Percentiles rank a stretch among this genome's conserved stretches.
phyloP scores from a whole-genome alignment of 805 yeast species.

The Suhomyces vadensis region DNA sequence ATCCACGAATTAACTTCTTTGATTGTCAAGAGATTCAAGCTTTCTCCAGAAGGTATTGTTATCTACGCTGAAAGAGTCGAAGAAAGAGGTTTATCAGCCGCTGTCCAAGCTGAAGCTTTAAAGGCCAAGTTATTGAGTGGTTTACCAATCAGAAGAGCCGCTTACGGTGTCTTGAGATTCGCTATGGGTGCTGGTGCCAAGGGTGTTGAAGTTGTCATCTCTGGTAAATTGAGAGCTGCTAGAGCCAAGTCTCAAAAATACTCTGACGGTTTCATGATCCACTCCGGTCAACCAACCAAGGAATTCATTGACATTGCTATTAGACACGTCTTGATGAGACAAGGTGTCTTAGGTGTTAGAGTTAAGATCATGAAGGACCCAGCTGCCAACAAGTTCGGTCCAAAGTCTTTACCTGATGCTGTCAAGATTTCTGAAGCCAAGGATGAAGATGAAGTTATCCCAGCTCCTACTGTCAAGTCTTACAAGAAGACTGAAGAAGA shows the following conservation, averaged over 20 bases:
- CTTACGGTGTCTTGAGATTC: conserved; percentile 99
- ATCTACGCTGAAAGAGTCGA: conserved; percentile 99
- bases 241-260: conserved; percentile 99
- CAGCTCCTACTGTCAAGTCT: conserved; percentile 80
- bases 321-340: conserved; percentile 99
- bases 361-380: conserved; percentile 99
- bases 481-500: conserved; percentile 46
- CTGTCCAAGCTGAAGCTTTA: conserved; percentile 99
- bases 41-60: conserved; percentile 88
- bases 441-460: conserved; percentile 77
- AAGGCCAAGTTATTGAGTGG: conserved; percentile 98
- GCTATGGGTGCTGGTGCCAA: conserved; percentile 99
- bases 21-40: conserved; percentile 98
- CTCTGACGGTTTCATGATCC: conserved; percentile 99
- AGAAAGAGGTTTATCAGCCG: conserved; percentile 99
- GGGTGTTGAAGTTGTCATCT: conserved; percentile 99
- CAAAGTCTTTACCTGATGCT: conserved; percentile 92
- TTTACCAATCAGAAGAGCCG: conserved; percentile 99
- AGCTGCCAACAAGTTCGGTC: conserved; percentile 79
- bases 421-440: conserved; percentile 91
- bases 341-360: conserved; percentile 99
- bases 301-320: conserved; percentile 99
- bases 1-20: conserved; percentile 97
- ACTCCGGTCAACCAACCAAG: conserved; percentile 99
- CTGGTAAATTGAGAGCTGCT: conserved; percentile 99